Evolutionary conservation across 2,329 filamentous ascomycete species (phyloP), one percentile per base, ranked within the genome.

Genomic region (Drechmeria coniospora): DNA sequence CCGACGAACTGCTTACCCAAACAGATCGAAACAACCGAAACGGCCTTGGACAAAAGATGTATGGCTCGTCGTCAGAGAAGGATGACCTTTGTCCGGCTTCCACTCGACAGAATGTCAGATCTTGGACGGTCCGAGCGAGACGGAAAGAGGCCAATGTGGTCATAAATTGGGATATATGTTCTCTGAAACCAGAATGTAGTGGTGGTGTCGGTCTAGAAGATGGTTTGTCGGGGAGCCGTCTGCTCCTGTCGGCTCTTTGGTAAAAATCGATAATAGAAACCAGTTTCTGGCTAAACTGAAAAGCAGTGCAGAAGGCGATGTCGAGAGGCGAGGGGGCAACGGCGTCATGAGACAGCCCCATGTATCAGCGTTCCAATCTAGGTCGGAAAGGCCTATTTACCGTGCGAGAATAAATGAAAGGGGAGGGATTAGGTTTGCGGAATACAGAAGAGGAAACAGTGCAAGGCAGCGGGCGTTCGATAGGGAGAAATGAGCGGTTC

Each of bases 11-110:
- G 29, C 14, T 30, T 21, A 29, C 26, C 30, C 25, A 26, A 36
- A 27, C 28, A 30, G 32, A 39, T 36, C 30, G 35, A 37, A 39
- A 39, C 37, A 27, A 26, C 28, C 35, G 36, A 39, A 36, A 39
- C 37, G 31, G 31, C 22, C 32, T 25, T 28, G 24, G 32, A 28
- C 28, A 15, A 31, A 27, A 25, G 29, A 26, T 23, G 26, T 29
- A 17, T 28, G 28, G 21, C n/a, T n/a, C n/a, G 13, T 27, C 28
- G 21, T 25, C 11, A 20, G 21, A 21, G 16, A 23, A 28, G 23
- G 26, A 29, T 10, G 22, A 12, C 27, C 23, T 27, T 18, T 24
- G 26, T 21, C 18, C 29, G 12, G 29, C 28, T 34, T 23, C 25
- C 26, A 23, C 12, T 20, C 26, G 27, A 24, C 19, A 23, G 24